phyloP scores from a whole-genome alignment of 1,284 basidiomycete species.

The Rhodotorula sp. region DNA sequence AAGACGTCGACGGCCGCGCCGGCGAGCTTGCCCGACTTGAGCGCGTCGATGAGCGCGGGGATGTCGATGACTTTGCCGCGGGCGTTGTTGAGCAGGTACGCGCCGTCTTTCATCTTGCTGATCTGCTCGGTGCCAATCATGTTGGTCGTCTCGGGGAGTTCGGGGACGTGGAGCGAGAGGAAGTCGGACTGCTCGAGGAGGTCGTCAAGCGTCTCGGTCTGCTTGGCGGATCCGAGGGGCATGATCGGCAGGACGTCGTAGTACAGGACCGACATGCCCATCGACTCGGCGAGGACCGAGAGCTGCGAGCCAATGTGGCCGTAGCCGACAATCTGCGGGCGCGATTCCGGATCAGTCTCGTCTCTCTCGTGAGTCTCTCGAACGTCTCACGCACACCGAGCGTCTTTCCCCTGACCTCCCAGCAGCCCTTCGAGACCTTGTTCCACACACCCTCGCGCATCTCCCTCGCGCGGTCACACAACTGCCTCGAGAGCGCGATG shows the following conservation, averaged over 20 bases:
- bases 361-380: not conserved
- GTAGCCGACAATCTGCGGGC: constrained; percentile 77
- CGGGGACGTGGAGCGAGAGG: constrained; percentile 93
- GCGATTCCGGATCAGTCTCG: not conserved
- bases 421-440: constrained; percentile 92
- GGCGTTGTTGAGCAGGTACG: constrained; percentile 98
- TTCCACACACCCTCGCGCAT: constrained; percentile 92
- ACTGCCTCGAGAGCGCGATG: constrained; percentile 89
- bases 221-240: constrained; percentile 91
- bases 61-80: constrained; percentile 95
- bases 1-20: constrained; percentile 95
- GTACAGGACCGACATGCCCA: constrained; percentile 95
- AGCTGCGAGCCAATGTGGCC: constrained; percentile 98
- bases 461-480: constrained; percentile 84
- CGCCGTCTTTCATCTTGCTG: constrained; percentile 87
- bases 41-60: constrained; percentile 76
- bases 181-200: constrained; percentile 85
- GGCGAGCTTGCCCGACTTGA: constrained; percentile 81
- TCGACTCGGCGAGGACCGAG: constrained; percentile 92
- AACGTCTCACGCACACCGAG: constrained; percentile 59
- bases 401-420: constrained; percentile 97
- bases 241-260: constrained; percentile 96
- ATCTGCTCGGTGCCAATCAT: constrained; percentile 83
- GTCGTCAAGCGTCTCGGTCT: constrained; percentile 76
- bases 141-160: constrained; percentile 90